Percentiles rank a stretch among this genome's conserved stretches.
These are phyloP conservation scores for Teunomyces pallodes DNA, from an alignment of 805 yeast genomes.

Conservation along the genomic window DNA sequence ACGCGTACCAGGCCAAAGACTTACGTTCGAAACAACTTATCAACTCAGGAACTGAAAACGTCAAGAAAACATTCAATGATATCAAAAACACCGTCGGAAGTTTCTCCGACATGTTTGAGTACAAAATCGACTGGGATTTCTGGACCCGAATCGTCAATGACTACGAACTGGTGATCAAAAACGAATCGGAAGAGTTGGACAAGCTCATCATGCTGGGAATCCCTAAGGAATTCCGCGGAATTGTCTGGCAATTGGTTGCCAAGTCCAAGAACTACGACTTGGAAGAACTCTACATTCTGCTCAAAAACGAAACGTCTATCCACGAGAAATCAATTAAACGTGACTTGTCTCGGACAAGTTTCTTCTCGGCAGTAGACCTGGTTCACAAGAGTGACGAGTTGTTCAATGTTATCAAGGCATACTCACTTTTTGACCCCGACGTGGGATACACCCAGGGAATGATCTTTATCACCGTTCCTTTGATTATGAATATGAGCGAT, in stretches of 20 bases:
- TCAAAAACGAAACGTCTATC: constrained; percentile 50
- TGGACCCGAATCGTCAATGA: constrained; percentile 84
- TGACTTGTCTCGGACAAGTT: constrained; percentile 83
- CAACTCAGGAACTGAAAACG: constrained; percentile 36
- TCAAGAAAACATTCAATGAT: constrained; percentile 44
- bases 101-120: constrained; percentile 30
- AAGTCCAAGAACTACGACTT: constrained; percentile 66
- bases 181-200: constrained; percentile 58
- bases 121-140: constrained; percentile 71
- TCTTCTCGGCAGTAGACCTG: constrained; percentile 57
- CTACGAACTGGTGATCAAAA: constrained; percentile 63
- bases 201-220: constrained; percentile 70
- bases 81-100: constrained; percentile 49
- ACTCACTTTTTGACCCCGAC: constrained; percentile 81
- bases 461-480: constrained; percentile 89
- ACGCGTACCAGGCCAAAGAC: constrained; percentile 49
- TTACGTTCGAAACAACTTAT: constrained; percentile 48
- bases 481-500: constrained; percentile 76
- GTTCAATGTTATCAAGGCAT: constrained; percentile 75
- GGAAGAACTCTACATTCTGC: constrained; percentile 55
- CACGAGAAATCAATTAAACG: constrained; percentile 76
- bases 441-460: constrained; percentile 98
- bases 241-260: constrained; percentile 89
- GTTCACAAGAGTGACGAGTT: constrained; percentile 62
- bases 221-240: constrained; percentile 81